Percentiles rank a stretch among this genome's conserved stretches.
Evolutionary conservation across 768 basidiomycete genomes (phyloP).

Genomic region (Cystofilobasidium macerans): DNA sequence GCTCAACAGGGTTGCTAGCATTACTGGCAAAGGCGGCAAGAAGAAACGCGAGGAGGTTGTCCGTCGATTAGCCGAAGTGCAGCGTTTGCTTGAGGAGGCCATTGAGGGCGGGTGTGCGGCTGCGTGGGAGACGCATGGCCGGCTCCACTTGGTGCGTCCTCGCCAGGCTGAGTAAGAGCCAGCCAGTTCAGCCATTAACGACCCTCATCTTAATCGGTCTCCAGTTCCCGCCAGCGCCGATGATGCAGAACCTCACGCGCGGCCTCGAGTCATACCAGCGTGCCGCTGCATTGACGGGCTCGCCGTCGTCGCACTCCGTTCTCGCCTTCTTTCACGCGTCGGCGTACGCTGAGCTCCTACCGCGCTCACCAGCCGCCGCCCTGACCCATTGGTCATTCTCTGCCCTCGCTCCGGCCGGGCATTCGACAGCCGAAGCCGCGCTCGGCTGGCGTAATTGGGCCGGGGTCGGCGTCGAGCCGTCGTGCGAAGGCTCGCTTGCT

Average conservation of each 20-base stretch:
- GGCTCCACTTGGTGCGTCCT: slow-evolving; percentile 35
- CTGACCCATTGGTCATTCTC: slow-evolving; percentile 90
- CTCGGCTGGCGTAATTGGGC: slow-evolving; percentile 91
- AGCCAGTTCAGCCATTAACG: too few species aligned
- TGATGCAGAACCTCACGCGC: slow-evolving; percentile 19
- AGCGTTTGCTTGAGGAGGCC: slow-evolving; percentile 23
- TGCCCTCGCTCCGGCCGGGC: slow-evolving; percentile 56
- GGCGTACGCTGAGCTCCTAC: slow-evolving; percentile 48
- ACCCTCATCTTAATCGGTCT: too few species aligned
- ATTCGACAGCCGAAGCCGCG: slow-evolving; percentile 82
- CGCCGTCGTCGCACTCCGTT: slow-evolving; percentile 73
- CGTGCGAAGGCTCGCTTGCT: slow-evolving; percentile 65
- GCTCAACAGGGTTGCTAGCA: neutral
- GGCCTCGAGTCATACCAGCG: slow-evolving; percentile 31
- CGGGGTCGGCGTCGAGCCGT: slow-evolving; percentile 81
- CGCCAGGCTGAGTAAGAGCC: slow-evolving; percentile 57
- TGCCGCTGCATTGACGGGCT: slow-evolving; percentile 62
- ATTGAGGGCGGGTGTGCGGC: slow-evolving; percentile 31
- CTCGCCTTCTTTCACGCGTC: slow-evolving; percentile 82
- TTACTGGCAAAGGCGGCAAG: neutral
- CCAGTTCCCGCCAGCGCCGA: slow-evolving; percentile 64
- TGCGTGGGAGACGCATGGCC: slow-evolving; percentile 25
- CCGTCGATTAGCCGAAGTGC: neutral
- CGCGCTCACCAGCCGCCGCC: slow-evolving; percentile 43
- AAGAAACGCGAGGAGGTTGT: neutral